phyloP scores from a whole-genome alignment of 805 yeast genomes.

The Monosporozyma servazzii region DNA sequence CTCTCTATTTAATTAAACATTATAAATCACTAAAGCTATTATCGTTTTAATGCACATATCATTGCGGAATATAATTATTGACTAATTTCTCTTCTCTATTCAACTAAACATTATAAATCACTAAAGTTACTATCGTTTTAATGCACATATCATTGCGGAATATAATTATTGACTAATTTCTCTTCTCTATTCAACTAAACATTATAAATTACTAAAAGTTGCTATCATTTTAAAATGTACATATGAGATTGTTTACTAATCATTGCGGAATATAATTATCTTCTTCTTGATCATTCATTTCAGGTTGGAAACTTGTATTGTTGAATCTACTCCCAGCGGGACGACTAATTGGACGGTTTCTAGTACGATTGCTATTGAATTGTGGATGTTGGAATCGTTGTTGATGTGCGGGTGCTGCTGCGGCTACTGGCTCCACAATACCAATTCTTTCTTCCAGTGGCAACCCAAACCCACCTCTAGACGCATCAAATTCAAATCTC shows the following conservation, averaged over 20 bases:
- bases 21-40: too few relatives aligned
- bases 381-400: slow-evolving; percentile 5
- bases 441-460: slow-evolving; percentile 30
- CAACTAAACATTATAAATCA: too few relatives aligned
- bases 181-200: too few relatives aligned
- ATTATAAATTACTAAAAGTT: too few relatives aligned
- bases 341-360: slow-evolving; percentile 1
- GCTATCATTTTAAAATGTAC: too few relatives aligned
- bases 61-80: slow-evolving; percentile 21
- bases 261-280: slow-evolving; percentile 21
- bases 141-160: slow-evolving; percentile 19
- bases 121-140: too few relatives aligned
- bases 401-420: slow-evolving; percentile 3
- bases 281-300: slow-evolving; percentile 13
- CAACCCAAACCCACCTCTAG: slow-evolving; percentile 39
- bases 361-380: neutral
- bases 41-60: too few relatives aligned
- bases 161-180: slow-evolving; percentile 1
- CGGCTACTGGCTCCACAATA: slow-evolving; percentile 1
- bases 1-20: too few relatives aligned
- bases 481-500: slow-evolving; percentile 42
- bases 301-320: neutral
- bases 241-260: neutral
- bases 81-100: too few relatives aligned
- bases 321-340: neutral